phyloP scores from a whole-genome alignment of 768 basidiomycete genomes.

The Pulveroboletus sp. region DNA sequence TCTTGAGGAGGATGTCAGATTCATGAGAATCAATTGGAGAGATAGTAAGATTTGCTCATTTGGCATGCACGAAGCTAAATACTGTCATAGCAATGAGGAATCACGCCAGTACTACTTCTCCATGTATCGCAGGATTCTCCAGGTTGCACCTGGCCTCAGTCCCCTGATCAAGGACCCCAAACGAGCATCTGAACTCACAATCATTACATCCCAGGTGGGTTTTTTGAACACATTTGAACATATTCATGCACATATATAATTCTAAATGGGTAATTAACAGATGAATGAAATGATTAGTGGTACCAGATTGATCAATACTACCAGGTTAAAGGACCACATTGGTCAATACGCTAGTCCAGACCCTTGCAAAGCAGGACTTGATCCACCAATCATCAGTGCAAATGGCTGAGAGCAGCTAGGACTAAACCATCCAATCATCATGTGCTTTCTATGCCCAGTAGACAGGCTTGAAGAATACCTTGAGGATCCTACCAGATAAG shows the following conservation, averaged over 20 bases:
- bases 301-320: neutral
- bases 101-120: neutral
- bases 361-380: neutral
- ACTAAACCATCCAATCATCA: neutral
- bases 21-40: neutral
- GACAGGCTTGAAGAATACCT: neutral
- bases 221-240: too few relatives aligned
- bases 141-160: neutral
- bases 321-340: neutral
- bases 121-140: neutral
- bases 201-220: neutral
- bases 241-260: neutral
- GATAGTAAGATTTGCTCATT: neutral
- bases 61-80: neutral
- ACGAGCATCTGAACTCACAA: neutral
- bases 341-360: neutral
- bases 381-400: neutral
- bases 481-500: neutral
- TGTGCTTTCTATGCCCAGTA: neutral
- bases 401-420: neutral
- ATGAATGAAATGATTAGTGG: neutral
- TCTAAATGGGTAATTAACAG: neutral
- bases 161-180: neutral
- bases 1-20: neutral
- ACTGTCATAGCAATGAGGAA: neutral